These are phyloP conservation scores for Fusarium oxysporum DNA, from an alignment of 2,329 filamentous ascomycete genomes.

Conservation along the genomic window DNA sequence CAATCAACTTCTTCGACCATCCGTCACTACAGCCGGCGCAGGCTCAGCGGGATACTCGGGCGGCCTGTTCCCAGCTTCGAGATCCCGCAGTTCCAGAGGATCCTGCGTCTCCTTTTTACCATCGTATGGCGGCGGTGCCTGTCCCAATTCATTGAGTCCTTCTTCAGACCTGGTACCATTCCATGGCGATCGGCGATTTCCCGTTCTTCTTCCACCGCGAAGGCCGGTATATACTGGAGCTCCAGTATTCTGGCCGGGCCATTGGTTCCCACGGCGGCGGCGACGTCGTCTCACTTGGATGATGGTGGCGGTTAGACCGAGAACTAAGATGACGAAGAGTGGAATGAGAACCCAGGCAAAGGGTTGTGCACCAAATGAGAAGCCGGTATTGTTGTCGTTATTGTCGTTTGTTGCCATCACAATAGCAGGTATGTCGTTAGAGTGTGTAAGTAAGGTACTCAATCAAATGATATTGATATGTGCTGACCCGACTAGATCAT, in stretches of 20 bases:
- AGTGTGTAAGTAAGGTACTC: background rate
- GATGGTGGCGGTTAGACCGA: slow-evolving; percentile 54
- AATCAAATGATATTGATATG: background rate
- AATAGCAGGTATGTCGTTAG: background rate
- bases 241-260: slow-evolving; percentile 21
- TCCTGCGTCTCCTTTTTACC: slow-evolving; percentile 46
- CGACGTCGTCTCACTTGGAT: slow-evolving; percentile 58
- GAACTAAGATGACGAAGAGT: slow-evolving; percentile 57
- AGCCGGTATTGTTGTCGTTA: slow-evolving; percentile 26
- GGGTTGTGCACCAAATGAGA: slow-evolving; percentile 58
- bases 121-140: slow-evolving; percentile 73
- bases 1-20: slow-evolving; percentile 32
- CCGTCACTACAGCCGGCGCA: slow-evolving; percentile 37
- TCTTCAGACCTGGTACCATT: slow-evolving; percentile 54
- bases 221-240: slow-evolving; percentile 41
- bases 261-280: slow-evolving; percentile 33
- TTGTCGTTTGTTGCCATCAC: slow-evolving; percentile 22
- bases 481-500: background rate
- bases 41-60: slow-evolving; percentile 48
- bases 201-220: slow-evolving; percentile 11
- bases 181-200: slow-evolving; percentile 45
- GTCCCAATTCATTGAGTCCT: slow-evolving; percentile 72
- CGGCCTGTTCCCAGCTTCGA: slow-evolving; percentile 45
- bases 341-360: slow-evolving; percentile 68
- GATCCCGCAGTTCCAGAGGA: slow-evolving; percentile 41